Evolutionary conservation across 73 alveolate species (phyloP).

Genomic region (Symbiodinium natans): DNA sequence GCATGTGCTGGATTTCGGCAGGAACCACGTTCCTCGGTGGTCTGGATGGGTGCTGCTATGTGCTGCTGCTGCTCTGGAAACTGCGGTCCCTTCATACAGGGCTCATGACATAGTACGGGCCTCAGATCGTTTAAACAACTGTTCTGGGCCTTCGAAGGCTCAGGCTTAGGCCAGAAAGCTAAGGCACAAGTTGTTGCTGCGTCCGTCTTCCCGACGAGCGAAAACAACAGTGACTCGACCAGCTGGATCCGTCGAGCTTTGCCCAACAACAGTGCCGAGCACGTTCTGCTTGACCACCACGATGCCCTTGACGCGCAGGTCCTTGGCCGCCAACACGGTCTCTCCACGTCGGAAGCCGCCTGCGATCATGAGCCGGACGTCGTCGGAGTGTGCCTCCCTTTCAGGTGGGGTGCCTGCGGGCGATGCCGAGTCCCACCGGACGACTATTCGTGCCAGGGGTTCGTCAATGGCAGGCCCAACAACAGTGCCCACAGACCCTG

Average conservation of each 20-base stretch:
- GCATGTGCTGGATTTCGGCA: constrained; percentile 79
- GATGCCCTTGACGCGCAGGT: constrained; percentile 54
- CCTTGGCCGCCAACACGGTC: constrained; percentile 77
- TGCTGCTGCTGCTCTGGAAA: too few species aligned
- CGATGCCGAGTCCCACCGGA: constrained; percentile 58
- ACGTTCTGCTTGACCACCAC: constrained; percentile 66
- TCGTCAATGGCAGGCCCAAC: constrained; percentile 74
- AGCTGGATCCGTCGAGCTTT: constrained; percentile 82
- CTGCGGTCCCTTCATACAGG: too few species aligned
- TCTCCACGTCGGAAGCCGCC: constrained; percentile 80
- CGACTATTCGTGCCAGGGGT: constrained; percentile 47
- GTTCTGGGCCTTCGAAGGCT: too few species aligned
- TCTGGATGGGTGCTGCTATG: background rate
- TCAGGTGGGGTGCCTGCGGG: constrained; percentile 13
- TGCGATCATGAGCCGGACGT: constrained; percentile 58
- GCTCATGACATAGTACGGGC: too few species aligned
- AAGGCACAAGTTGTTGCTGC: constrained; percentile 64
- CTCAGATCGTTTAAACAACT: too few species aligned
- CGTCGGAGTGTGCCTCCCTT: constrained; percentile 75
- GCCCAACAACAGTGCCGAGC: constrained; percentile 88
- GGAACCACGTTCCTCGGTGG: constrained; percentile 77
- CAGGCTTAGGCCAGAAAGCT: background rate
- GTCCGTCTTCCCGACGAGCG: constrained; percentile 67
- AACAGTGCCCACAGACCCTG: constrained; percentile 81
- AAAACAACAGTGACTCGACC: constrained; percentile 79